A percentile compares a stretch with the other conserved stretches of the same genome.
phyloP scores from a whole-genome alignment of 2,329 filamentous ascomycete species.

The Bimuria novae-zelandiae region DNA sequence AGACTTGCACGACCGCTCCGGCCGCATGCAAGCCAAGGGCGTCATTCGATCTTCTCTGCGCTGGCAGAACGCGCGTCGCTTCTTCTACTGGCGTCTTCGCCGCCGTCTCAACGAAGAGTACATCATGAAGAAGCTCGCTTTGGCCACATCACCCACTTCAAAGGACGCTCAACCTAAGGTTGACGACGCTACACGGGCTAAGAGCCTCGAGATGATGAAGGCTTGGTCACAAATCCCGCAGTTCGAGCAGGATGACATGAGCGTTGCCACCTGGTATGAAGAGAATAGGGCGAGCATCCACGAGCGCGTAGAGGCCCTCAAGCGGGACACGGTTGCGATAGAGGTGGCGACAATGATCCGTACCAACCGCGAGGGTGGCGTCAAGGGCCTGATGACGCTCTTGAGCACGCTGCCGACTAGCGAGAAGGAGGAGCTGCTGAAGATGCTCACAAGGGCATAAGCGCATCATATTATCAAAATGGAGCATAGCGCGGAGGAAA shows the following conservation, averaged over 20 bases:
- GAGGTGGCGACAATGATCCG: conserved; percentile 72
- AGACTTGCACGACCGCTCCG: conserved; percentile 93
- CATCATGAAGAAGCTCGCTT: conserved; percentile 84
- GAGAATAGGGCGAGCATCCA: conserved; percentile 83
- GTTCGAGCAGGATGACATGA: conserved; percentile 78
- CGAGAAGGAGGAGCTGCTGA: conserved; percentile 84
- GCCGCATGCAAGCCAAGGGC: conserved; percentile 98
- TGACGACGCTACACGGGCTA: conserved; percentile 58
- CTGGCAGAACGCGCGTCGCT: conserved; percentile 88
- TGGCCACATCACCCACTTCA: conserved; percentile 48
- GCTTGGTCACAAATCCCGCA: conserved; percentile 81
- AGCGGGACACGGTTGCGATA: conserved; percentile 71
- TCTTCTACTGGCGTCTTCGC: conserved; percentile 99
- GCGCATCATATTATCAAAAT: too few relatives aligned
- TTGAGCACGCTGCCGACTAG: conserved; percentile 83
- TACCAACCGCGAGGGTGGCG: conserved; percentile 68
- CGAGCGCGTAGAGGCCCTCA: conserved; percentile 82
- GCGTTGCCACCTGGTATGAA: conserved; percentile 94
- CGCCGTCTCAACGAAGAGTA: conserved; percentile 96
- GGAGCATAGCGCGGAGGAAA: not conserved
- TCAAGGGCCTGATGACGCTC: conserved; percentile 86
- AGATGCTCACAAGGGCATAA: conserved; percentile 53
- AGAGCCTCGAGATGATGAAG: conserved; percentile 74
- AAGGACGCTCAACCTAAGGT: conserved; percentile 40
- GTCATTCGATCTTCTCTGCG: conserved; percentile 82